These are phyloP conservation scores for Suillus discolor DNA, from an alignment of 768 basidiomycete genomes.

Conservation along the genomic window DNA sequence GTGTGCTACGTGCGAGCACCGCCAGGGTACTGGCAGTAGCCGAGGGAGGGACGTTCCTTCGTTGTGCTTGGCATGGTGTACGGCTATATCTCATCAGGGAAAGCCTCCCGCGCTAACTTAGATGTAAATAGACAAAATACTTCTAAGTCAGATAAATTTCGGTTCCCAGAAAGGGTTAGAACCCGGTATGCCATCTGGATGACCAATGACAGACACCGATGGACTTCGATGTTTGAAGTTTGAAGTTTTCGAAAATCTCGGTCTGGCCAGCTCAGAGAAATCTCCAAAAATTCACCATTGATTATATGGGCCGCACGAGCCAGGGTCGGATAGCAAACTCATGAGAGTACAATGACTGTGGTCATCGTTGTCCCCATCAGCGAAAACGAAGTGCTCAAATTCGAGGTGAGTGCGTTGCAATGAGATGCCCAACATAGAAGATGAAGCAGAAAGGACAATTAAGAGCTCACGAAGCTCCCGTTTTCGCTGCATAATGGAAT, in stretches of 20 bases:
- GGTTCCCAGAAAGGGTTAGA: too few species aligned
- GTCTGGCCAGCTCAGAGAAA: not conserved
- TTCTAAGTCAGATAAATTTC: too few species aligned
- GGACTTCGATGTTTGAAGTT: too few species aligned
- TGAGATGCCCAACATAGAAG: not conserved
- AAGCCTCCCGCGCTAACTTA: too few species aligned
- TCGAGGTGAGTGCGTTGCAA: not conserved
- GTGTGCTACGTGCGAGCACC: slow-evolving; percentile 53
- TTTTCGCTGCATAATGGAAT: not conserved
- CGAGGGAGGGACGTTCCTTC: slow-evolving; percentile 24
- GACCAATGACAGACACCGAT: too few species aligned
- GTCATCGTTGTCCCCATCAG: not conserved
- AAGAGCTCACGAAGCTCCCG: not conserved
- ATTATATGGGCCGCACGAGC: not conserved
- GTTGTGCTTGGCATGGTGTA: too few species aligned
- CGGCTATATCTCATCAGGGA: too few species aligned
- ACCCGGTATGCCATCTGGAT: too few species aligned
- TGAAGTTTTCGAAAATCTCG: not conserved
- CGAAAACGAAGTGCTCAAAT: not conserved
- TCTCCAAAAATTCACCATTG: not conserved
- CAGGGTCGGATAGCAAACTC: too few species aligned
- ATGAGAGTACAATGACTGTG: too few species aligned
- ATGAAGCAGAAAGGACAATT: not conserved
- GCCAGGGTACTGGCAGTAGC: slow-evolving; percentile 39
- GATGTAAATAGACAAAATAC: too few species aligned